Evolutionary conservation across 208 protist genomes (phyloP).

Genomic region (Leishmania amazonensis): DNA sequence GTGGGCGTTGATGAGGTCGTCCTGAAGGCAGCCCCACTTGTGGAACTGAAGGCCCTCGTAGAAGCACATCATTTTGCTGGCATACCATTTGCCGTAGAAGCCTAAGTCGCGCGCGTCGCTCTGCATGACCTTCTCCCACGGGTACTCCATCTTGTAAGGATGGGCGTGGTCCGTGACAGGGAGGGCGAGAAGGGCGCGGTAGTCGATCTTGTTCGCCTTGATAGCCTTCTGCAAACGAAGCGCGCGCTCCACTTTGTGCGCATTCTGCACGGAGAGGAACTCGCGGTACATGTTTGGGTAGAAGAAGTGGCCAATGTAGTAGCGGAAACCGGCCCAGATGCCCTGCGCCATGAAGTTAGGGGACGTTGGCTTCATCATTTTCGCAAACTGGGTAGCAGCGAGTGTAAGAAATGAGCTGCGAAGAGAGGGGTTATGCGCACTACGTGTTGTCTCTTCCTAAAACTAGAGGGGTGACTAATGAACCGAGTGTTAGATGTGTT

Average conservation of each 20-base stretch:
- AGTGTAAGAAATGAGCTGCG: neutral
- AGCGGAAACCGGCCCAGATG: slow-evolving; percentile 87
- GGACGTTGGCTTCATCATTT: slow-evolving; percentile 81
- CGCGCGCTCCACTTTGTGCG: slow-evolving; percentile 88
- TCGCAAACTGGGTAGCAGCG: slow-evolving; percentile 8
- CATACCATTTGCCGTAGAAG: slow-evolving; percentile 89
- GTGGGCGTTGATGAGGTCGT: slow-evolving; percentile 91
- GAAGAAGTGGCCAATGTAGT: slow-evolving; percentile 91
- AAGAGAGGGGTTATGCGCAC: neutral
- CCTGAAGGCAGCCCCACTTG: slow-evolving; percentile 90
- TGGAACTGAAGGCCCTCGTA: slow-evolving; percentile 88
- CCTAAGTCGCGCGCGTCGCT: slow-evolving; percentile 79
- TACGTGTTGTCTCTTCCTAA: neutral
- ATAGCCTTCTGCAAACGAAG: slow-evolving; percentile 89
- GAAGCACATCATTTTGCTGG: slow-evolving; percentile 91
- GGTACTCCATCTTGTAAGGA: slow-evolving; percentile 94
- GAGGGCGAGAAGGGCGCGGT: slow-evolving; percentile 86
- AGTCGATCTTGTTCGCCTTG: slow-evolving; percentile 94
- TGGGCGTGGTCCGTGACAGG: slow-evolving; percentile 91
- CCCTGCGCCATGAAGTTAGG: slow-evolving; percentile 83
- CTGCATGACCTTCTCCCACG: slow-evolving; percentile 91
- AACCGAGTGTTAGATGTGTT: neutral
- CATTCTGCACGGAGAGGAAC: slow-evolving; percentile 88
- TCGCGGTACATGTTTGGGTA: slow-evolving; percentile 92
- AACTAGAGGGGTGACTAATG: neutral